Conservation (phyloP, 768 basidiomycete genomes). For the Ephemerocybe angulata region DNA sequence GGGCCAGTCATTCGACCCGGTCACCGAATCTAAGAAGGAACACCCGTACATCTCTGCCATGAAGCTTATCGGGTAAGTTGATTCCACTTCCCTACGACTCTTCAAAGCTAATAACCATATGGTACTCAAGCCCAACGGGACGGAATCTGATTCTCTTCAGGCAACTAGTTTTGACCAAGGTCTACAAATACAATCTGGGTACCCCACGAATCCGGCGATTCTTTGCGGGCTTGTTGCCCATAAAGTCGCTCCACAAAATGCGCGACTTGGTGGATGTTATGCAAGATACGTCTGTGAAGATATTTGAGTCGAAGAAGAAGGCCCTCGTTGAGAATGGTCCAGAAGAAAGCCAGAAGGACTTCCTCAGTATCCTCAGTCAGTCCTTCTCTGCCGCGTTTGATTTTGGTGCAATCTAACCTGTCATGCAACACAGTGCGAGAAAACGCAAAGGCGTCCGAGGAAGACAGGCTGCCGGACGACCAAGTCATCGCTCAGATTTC, state of each 20-base stretch:
- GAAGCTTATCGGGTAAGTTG: conserved; percentile 27
- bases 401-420: too few species aligned
- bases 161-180: conserved; percentile 12
- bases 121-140: conserved; percentile 1
- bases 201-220: not conserved
- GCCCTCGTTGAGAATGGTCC: conserved; percentile 30
- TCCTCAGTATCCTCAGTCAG: conserved; percentile 45
- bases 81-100: not conserved
- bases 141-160: conserved; percentile 5
- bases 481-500: conserved; percentile 32
- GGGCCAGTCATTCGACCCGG: conserved; percentile 39
- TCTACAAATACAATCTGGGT: not conserved
- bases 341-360: conserved; percentile 39
- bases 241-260: conserved; percentile 24
- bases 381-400: not conserved
- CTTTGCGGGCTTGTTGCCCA: conserved; percentile 19
- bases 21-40: conserved; percentile 27
- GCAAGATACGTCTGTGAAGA: conserved; percentile 25
- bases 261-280: conserved; percentile 12
- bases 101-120: not conserved
- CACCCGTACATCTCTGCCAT: conserved; percentile 26
- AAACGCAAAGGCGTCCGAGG: conserved; percentile 28
- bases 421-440: conserved; percentile 25
- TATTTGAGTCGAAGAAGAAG: conserved; percentile 34
- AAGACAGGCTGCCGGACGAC: conserved; percentile 29